These are phyloP conservation scores for Saccharomycopsis malanga DNA, from an alignment of 805 yeast species.

Conservation along the genomic window DNA sequence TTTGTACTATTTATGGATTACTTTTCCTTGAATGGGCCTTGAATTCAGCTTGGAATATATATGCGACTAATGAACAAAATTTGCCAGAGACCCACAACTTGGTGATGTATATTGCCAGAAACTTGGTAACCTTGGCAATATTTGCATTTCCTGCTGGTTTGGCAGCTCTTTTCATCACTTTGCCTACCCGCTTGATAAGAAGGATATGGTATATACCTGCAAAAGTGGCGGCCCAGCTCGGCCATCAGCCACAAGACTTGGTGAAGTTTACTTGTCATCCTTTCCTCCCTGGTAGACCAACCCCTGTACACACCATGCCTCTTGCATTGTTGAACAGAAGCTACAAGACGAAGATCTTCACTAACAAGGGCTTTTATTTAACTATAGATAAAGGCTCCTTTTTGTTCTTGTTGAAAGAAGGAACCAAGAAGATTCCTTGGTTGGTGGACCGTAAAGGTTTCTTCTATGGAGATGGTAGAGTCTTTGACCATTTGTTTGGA, in stretches of 20 bases:
- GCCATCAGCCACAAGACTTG: constrained; percentile 33
- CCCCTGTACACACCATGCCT: constrained; percentile 68
- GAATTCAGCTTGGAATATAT: constrained; percentile 44
- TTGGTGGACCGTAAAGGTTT: constrained; percentile 79
- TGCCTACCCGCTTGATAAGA: constrained; percentile 67
- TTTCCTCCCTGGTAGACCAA: constrained; percentile 62
- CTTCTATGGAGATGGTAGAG: constrained; percentile 90
- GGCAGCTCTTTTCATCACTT: constrained; percentile 36
- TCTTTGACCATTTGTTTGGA: constrained; percentile 75
- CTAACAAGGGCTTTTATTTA: constrained; percentile 85
- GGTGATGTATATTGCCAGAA: constrained; percentile 31
- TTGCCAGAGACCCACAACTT: constrained; percentile 34
- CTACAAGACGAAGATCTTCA: constrained; percentile 63
- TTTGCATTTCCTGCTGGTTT: constrained; percentile 38
- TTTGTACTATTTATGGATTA: constrained; percentile 62
- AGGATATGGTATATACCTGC: constrained; percentile 71
- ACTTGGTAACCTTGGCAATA: constrained; percentile 32
- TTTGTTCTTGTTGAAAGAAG: constrained; percentile 64
- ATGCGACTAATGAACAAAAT: constrained; percentile 45
- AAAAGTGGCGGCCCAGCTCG: constrained; percentile 22
- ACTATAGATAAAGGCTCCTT: constrained; percentile 69
- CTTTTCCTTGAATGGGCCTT: constrained; percentile 51
- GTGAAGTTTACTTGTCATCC: constrained; percentile 71
- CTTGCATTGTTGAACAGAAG: constrained; percentile 48
- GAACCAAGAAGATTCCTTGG: constrained; percentile 54